phyloP scores from a whole-genome alignment of 805 yeast species.

The Sungouiella thailandica region DNA sequence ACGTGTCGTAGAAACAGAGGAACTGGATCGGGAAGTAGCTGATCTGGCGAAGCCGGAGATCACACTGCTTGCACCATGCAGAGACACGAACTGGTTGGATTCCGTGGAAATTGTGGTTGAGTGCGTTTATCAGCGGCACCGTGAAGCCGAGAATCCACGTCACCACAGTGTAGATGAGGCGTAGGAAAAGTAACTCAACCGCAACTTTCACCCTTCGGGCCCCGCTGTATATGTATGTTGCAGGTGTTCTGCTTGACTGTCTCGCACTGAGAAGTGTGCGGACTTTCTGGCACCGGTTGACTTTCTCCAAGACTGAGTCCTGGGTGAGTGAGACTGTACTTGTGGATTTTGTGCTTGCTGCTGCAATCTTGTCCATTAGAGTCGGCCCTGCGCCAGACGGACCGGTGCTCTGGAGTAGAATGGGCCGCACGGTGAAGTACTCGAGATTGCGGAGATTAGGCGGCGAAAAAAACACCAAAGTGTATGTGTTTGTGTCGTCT shows the following conservation, averaged over 20 bases:
- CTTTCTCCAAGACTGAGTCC: constrained; percentile 26
- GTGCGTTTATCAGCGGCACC: constrained; percentile 2
- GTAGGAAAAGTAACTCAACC: background rate
- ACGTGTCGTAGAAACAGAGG: constrained; percentile 45
- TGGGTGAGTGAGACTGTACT: constrained; percentile 7
- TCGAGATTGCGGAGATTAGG: constrained; percentile 71
- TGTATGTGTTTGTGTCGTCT: constrained; percentile 4
- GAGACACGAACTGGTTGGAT: constrained; percentile 39
- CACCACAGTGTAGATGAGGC: background rate
- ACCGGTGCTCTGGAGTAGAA: constrained; percentile 50
- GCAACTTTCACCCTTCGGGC: background rate
- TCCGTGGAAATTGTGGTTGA: constrained; percentile 23
- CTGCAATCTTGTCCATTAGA: constrained; percentile 4
- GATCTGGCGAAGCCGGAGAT: constrained; percentile 68
- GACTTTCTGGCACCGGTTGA: constrained; percentile 25
- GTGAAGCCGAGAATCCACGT: background rate
- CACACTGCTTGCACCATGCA: constrained; percentile 73
- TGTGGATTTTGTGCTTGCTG: background rate
- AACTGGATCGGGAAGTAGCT: constrained; percentile 80
- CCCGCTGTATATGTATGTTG: background rate
- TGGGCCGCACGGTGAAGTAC: constrained; percentile 71
- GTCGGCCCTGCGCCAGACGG: constrained; percentile 4
- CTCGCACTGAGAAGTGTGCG: constrained; percentile 5
- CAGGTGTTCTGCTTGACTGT: background rate
- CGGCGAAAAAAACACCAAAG: constrained; percentile 50